Conservation (phyloP, 2,329 filamentous ascomycete species). For the Colletotrichum sp. region DNA sequence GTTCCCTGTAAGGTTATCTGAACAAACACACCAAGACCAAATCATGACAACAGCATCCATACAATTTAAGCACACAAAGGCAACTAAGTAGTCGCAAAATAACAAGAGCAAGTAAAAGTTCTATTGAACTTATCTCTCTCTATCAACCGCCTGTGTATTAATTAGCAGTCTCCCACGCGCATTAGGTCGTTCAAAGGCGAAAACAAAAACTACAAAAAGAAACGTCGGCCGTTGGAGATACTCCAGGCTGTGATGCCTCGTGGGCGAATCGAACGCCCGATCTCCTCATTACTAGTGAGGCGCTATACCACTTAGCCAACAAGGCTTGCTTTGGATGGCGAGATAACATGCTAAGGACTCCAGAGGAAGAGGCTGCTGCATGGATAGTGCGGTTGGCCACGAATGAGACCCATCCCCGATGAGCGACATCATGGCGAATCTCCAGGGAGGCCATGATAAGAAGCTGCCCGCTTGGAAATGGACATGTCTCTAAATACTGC, state of each 20-base stretch:
- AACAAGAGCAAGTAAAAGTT: no score
- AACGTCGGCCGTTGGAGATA: not conserved
- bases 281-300: constrained; percentile 23
- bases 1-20: not conserved
- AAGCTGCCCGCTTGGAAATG: not conserved
- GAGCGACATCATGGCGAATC: not conserved
- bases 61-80: not conserved
- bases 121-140: no score
- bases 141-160: no score
- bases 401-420: not conserved
- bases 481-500: not conserved
- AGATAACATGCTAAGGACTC: not conserved
- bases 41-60: not conserved
- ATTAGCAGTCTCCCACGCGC: no score
- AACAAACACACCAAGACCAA: not conserved
- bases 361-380: not conserved
- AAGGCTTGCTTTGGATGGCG: not conserved
- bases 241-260: not conserved
- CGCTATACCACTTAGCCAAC: constrained; percentile 23
- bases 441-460: not conserved
- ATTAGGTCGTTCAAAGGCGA: not conserved
- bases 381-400: not conserved
- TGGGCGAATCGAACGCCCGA: constrained; percentile 21
- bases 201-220: not conserved
- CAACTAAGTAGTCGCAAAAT: no score